A percentile compares a stretch with the other conserved stretches of the same genome.
phyloP scores from a whole-genome alignment of 2,329 filamentous ascomycete genomes.

The Aspergillus fischeri region DNA sequence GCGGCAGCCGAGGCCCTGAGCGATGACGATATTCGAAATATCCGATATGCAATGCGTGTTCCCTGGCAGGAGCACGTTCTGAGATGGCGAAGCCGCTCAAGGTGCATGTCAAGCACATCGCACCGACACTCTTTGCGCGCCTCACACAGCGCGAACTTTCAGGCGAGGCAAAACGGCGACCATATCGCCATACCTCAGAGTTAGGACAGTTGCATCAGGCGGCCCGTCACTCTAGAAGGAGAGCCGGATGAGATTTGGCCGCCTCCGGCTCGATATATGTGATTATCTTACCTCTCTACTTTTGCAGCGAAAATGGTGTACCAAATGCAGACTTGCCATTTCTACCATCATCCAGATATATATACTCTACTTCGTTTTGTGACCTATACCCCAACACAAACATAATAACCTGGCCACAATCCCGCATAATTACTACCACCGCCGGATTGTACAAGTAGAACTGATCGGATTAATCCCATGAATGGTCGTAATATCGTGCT shows the following conservation, averaged over 20 bases:
- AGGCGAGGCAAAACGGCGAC: conserved; percentile 12
- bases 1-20: conserved; percentile 5
- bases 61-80: too few relatives aligned
- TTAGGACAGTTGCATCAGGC: conserved; percentile 13
- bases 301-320: too few relatives aligned
- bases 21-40: conserved; percentile 8
- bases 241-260: conserved; percentile 9
- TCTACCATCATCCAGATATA: too few relatives aligned
- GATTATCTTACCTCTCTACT: neutral
- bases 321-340: too few relatives aligned
- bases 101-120: conserved; percentile 16
- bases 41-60: conserved; percentile 5
- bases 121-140: conserved; percentile 14
- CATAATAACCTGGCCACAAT: too few relatives aligned
- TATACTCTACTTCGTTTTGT: too few relatives aligned
- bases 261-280: conserved; percentile 6
- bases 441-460: too few relatives aligned
- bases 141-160: conserved; percentile 14
- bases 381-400: too few relatives aligned
- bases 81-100: conserved; percentile 8
- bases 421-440: too few relatives aligned
- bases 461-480: too few relatives aligned
- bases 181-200: conserved; percentile 19
- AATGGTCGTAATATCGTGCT: too few relatives aligned
- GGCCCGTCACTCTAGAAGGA: conserved; percentile 1